A percentile compares a stretch with the other conserved stretches of the same genome.
Conservation (phyloP, 768 basidiomycete genomes). For the Austroboletus festivus region DNA sequence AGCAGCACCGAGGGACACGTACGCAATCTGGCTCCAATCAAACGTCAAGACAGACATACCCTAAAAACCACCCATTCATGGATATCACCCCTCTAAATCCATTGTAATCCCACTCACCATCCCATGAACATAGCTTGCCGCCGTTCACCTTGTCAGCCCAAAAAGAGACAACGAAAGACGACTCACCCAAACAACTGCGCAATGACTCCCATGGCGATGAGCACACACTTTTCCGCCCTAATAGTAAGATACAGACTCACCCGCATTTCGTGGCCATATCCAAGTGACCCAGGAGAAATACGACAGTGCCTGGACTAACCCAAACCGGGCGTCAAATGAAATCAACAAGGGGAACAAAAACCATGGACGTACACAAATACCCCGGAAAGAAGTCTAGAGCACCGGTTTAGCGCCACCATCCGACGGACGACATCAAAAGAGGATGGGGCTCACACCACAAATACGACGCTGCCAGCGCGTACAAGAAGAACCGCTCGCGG, state of each 20-base stretch:
- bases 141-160: neutral
- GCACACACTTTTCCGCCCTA: constrained; percentile 20
- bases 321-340: no score
- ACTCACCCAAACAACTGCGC: constrained; percentile 45
- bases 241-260: constrained; percentile 32
- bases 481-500: constrained; percentile 76
- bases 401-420: constrained; percentile 7
- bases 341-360: no score
- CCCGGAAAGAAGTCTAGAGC: constrained; percentile 41
- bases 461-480: constrained; percentile 53
- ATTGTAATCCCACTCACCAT: constrained; percentile 33
- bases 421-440: neutral
- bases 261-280: constrained; percentile 47
- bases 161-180: neutral
- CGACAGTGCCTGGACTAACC: constrained; percentile 43
- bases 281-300: constrained; percentile 61
- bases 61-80: no score
- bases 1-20: constrained; percentile 10
- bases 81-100: no score
- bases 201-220: constrained; percentile 32
- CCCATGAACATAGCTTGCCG: constrained; percentile 37
- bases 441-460: constrained; percentile 50
- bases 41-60: constrained; percentile 77
- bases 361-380: constrained; percentile 44
- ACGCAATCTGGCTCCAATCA: constrained; percentile 72